phyloP scores from a whole-genome alignment of 805 yeast species.

The Wickerhamiella kurtzmanii region DNA sequence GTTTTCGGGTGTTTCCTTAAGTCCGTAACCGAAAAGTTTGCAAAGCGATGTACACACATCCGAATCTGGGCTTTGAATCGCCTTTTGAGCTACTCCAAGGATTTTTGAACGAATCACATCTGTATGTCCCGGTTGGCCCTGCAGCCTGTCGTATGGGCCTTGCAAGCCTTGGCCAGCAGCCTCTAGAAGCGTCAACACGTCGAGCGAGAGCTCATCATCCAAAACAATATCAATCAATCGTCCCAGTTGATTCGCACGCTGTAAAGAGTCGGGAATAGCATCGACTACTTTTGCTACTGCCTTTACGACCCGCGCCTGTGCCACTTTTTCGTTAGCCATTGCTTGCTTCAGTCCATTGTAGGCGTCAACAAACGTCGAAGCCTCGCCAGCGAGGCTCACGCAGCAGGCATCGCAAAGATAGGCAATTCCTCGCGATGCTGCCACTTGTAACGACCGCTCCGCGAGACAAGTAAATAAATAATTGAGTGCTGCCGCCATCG shows the following conservation, averaged over 20 bases:
- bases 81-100: slow-evolving; percentile 30
- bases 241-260: slow-evolving; percentile 23
- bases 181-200: slow-evolving; percentile 49
- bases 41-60: slow-evolving; percentile 51
- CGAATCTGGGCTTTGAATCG: slow-evolving; percentile 32
- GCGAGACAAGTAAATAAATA: slow-evolving; percentile 37
- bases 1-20: slow-evolving; percentile 35
- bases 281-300: slow-evolving; percentile 24
- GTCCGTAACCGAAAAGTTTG: slow-evolving; percentile 47
- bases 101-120: slow-evolving; percentile 30
- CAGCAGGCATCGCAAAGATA: slow-evolving; percentile 29
- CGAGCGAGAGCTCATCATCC: slow-evolving; percentile 29
- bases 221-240: slow-evolving; percentile 6
- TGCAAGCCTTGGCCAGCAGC: slow-evolving; percentile 61
- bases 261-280: slow-evolving; percentile 15
- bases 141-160: slow-evolving; percentile 29
- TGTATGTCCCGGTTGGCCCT: slow-evolving; percentile 1
- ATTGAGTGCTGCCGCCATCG: slow-evolving; percentile 37
- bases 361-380: slow-evolving; percentile 21
- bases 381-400: slow-evolving; percentile 15
- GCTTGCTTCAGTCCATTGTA: slow-evolving; percentile 18
- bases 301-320: slow-evolving; percentile 24
- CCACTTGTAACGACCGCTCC: slow-evolving; percentile 23
- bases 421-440: slow-evolving; percentile 44
- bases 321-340: slow-evolving; percentile 10